phyloP scores from a whole-genome alignment of 2,329 filamentous ascomycete species.

The Hypoxylon sp. region DNA sequence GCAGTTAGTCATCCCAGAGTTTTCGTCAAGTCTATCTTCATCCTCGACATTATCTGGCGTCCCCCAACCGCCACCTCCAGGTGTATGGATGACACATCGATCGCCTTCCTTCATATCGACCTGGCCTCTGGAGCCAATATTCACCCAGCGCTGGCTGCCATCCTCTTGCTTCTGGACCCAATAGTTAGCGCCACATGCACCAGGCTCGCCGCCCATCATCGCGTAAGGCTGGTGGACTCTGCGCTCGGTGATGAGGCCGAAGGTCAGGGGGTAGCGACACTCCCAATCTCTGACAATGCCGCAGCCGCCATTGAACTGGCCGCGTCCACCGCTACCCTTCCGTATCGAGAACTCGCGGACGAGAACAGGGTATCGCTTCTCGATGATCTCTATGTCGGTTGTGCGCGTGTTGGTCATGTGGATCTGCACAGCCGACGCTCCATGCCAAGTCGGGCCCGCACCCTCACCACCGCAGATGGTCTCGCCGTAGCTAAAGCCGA shows the following conservation, averaged over 20 bases:
- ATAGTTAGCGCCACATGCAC: constrained; percentile 75
- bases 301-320: constrained; percentile 73
- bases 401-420: constrained; percentile 84
- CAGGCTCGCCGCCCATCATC: constrained; percentile 76
- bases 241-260: constrained; percentile 77
- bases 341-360: constrained; percentile 74
- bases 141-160: constrained; percentile 38
- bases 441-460: constrained; percentile 75
- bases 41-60: constrained; percentile 28
- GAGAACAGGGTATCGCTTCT: constrained; percentile 76
- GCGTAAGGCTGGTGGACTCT: constrained; percentile 80
- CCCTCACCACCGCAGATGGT: constrained; percentile 80
- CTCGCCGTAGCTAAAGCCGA: constrained; percentile 81
- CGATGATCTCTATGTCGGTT: constrained; percentile 78
- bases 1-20: neutral
- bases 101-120: constrained; percentile 64
- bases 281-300: constrained; percentile 79
- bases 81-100: constrained; percentile 71
- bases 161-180: constrained; percentile 65
- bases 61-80: constrained; percentile 69
- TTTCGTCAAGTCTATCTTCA: constrained; percentile 17
- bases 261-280: constrained; percentile 76
- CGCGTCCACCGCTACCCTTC: constrained; percentile 68
- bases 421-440: constrained; percentile 75
- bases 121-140: constrained; percentile 40